Base-by-base conservation (phyloP, 2,329 filamentous ascomycete genomes). In the Aspergillus sergii region DNA sequence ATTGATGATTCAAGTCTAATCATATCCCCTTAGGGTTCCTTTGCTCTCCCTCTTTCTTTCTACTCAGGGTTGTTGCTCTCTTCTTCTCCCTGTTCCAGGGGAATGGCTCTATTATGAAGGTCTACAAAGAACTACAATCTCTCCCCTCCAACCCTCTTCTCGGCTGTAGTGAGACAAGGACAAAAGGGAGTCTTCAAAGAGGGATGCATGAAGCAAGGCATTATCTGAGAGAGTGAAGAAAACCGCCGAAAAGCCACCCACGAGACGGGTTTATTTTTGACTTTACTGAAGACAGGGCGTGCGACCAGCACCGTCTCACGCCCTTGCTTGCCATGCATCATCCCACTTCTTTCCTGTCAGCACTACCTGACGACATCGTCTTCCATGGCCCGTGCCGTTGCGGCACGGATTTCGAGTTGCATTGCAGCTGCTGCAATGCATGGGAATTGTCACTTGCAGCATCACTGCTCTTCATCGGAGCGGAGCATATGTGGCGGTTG, bases 401-500 rank as follows among this genome's bases (percentile, higher is more conserved):
- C 59, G 46, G 51, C 26, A 56, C 53, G 53, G 19, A 62, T 36
- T 16, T 36, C 34, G 14, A 36, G 36, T 19, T 28, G 63, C 58
- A 60, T 46, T 60, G 61, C 46, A 60, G 36, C 43, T 12, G 51
- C 64, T 58, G 64, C 64, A 62, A 66, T 64, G 64, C 64, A 64
- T 56, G 58, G 16, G 32, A 51, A 55, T 60, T 39, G 28, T 51
- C 48, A 45, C 39, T 36, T 66, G 59, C 64, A 64, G 46, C 46
- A 16, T 39, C 45, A 54, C 36, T 48, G n/a, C 32, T 36, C 19
- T 59, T 26, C 32, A 30, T 32, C 28, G 7, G 30, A 30, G 50
- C 26, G 28, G 19, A 30, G 21, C 30, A 32, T 12, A 23, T 36
- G 51, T 36, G 30, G 51, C 16, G 26, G 26, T 50, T 50, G 46